Evolutionary conservation across 1,139 yeast species (phyloP), one percentile per base, ranked within the genome.

Genomic region (Yamadazyma dushanensis): DNA sequence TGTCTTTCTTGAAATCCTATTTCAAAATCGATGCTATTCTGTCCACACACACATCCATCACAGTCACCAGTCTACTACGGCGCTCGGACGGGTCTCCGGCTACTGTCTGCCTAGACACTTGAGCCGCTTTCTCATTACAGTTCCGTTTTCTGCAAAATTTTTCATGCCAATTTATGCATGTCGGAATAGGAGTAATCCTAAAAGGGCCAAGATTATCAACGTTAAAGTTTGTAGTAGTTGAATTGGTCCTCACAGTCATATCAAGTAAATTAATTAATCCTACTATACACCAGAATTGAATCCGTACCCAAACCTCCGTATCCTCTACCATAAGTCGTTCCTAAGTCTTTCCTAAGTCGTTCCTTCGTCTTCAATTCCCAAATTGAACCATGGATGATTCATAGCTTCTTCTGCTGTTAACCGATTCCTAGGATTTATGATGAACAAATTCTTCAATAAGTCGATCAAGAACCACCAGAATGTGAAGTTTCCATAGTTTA

Each of bases 381-480:
- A 70, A 49, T 77, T 75, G 56, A 85, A 84, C 90, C 92, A 84
- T 38, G 81, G 82, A 57, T 84, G 92, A 34, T 77, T 74, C 59
- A 84, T 62, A 1, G 90, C 89, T 37, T 82, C 86, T 39, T 70
- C 65, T 2, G 90, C 90, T 5, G 78, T 73, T 28, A 83, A 66
- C 50, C 94, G 63, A 41, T 75, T 71, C 1, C 69, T 59, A 3
- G 92, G 90, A 54, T 83, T 79, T 32, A 79, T 78, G 34, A 73
- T 75, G 47, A 84, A 73, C 59, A 83, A 63, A 45, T 73, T 73
- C 41, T 74, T 71, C 32, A 83, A 64, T 49, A 84, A 63, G 57
- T 84, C 92, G 41, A 83, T 71, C 51, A 82, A 83, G 59, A 75
- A 76, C 71, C 77, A 84, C 92, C 92, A 84, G 52, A 84, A 84